These are phyloP conservation scores for Leccinum imitatum DNA, from an alignment of 768 basidiomycete genomes.

Conservation along the genomic window DNA sequence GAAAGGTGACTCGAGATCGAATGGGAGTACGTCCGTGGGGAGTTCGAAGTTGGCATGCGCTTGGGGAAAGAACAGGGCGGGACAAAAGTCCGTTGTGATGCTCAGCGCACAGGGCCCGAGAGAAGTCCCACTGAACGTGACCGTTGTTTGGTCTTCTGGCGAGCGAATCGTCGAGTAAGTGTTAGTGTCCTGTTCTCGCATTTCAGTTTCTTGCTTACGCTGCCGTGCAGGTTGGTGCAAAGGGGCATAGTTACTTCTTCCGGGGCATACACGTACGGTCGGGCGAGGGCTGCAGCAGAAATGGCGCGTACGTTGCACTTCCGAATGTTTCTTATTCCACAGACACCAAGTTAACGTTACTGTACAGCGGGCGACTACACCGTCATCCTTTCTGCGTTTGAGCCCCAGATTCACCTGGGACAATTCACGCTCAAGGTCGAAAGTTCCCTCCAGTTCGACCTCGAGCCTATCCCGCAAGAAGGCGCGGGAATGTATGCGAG, in stretches of 20 bases:
- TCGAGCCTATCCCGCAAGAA: slow-evolving; percentile 73
- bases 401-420: slow-evolving; percentile 62
- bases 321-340: neutral
- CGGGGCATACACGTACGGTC: slow-evolving; percentile 80
- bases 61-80: neutral
- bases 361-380: slow-evolving; percentile 67
- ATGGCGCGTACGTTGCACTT: slow-evolving; percentile 47
- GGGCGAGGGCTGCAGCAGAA: slow-evolving; percentile 52
- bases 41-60: slow-evolving; percentile 10
- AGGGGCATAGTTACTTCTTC: slow-evolving; percentile 73
- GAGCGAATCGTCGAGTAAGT: slow-evolving; percentile 74
- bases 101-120: slow-evolving; percentile 56
- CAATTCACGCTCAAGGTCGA: slow-evolving; percentile 64
- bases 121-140: slow-evolving; percentile 72
- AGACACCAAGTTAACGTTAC: neutral
- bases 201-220: neutral
- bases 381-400: slow-evolving; percentile 82
- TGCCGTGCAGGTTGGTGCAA: slow-evolving; percentile 46
- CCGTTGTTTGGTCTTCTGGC: slow-evolving; percentile 73
- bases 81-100: slow-evolving; percentile 40
- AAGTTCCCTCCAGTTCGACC: slow-evolving; percentile 57
- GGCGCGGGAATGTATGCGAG: slow-evolving; percentile 90
- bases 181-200: neutral
- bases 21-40: neutral
- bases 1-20: neutral